A percentile compares a stretch with the other conserved stretches of the same genome.
Evolutionary conservation across 1,284 basidiomycete genomes (phyloP).

Genomic region (Cryptococcus sp.): DNA sequence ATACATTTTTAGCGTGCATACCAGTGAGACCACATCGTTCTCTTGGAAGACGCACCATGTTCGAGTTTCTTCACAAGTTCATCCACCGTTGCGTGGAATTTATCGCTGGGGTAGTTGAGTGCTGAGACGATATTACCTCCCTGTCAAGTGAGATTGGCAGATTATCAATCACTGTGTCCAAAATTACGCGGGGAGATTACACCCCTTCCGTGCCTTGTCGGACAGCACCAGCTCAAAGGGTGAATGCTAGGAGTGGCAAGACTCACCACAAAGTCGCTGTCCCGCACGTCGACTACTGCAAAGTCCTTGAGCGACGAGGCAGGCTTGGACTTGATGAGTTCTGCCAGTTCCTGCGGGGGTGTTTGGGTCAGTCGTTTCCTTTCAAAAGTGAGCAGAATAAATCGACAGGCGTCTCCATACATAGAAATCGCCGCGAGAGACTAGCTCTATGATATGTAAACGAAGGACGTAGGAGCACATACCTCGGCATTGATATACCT

Average conservation of each 20-base stretch:
- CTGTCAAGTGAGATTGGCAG: constrained; percentile 18
- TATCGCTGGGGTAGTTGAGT: constrained; percentile 46
- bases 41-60: constrained; percentile 28
- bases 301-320: constrained; percentile 29
- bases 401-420: no score
- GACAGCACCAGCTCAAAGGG: no score
- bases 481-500: constrained; percentile 49
- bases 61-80: constrained; percentile 42
- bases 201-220: no score
- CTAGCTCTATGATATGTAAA: no score
- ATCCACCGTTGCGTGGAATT: constrained; percentile 39
- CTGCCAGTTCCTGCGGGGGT: constrained; percentile 41
- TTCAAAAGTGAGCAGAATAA: no score
- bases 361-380: no score
- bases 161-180: background rate
- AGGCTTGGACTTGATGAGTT: constrained; percentile 44
- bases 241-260: background rate
- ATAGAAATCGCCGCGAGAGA: no score
- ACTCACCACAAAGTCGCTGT: constrained; percentile 50
- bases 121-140: constrained; percentile 53
- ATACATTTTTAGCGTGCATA: background rate
- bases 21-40: background rate
- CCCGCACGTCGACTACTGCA: constrained; percentile 52
- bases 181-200: background rate
- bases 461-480: constrained; percentile 6